These are phyloP conservation scores for Fraxinus greggii DNA, from an alignment of 305 asterid species.

Conservation along the genomic window DNA sequence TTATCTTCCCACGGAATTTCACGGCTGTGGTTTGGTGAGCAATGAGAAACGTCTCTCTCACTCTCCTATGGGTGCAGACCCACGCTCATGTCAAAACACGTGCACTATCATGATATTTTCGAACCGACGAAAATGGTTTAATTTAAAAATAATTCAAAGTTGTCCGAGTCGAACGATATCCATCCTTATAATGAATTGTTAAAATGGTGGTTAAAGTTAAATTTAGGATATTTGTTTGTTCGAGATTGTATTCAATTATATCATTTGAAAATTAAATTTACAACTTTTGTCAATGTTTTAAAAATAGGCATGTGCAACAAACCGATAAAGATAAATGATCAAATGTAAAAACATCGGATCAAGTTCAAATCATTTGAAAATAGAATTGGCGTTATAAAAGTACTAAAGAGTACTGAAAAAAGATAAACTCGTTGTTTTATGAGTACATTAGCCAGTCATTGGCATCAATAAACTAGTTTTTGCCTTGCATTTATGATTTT, in stretches of 20 bases:
- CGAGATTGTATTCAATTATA: background rate
- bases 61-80: background rate
- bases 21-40: background rate
- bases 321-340: background rate
- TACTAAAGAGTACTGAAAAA: no score
- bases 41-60: background rate
- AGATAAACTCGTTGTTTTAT: background rate
- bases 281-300: no score
- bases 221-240: background rate
- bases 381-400: background rate
- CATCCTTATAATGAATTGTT: background rate
- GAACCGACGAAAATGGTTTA: no score
- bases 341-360: background rate
- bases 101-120: background rate
- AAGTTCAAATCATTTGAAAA: no score
- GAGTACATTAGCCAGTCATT: background rate
- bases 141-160: no score
- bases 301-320: no score
- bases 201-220: background rate
- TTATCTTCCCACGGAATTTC: background rate
- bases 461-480: no score
- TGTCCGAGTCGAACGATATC: background rate
- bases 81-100: background rate
- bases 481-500: background rate
- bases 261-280: no score